Evolutionary conservation across 805 yeast species (phyloP), one percentile per base, ranked within the genome.

Genomic region (Starmerella lactis-condensi): DNA sequence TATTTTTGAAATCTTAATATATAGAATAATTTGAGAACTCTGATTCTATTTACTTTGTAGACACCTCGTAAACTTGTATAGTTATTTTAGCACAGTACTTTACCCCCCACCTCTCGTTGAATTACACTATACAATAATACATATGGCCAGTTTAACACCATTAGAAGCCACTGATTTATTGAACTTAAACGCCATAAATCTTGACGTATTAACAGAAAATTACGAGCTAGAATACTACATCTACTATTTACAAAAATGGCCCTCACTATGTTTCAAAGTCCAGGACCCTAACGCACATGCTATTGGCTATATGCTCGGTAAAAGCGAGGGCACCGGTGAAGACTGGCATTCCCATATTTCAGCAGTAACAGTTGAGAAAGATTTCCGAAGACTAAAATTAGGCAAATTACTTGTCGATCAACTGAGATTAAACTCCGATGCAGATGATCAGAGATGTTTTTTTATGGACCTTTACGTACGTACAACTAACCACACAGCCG

Each of bases 261-360:
- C 98, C 5, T 64, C 81, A 21, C 57, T 89, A 28, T 75, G 82
- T 53, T 85, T 82, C 65, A 75, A 81, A 49, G 68, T 83, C 8
- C 57, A 56, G 2, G 34, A 40, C 22, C 47, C 49, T 6, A 72
- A 66, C 39, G 33, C 20, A 15, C 16, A 27, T 13, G 46, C 58
- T 10, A 53, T 59, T 0, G 61, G 64, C 5, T 52, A 53, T 37
- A 51, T 89, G 92, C 70, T 89, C 70, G 96, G 91, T n/a, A 89
- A 89, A 52, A 73, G 92, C 1, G 98, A 89, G 51, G 98, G 98
- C 0, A 60, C 60, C 22, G 69, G 64, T 4, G 68, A 64, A 28
- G 89, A 82, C 37, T 85, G 95, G 93, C 99, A 89, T 48, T 69
- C 93, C 1, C 99, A 89, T 52, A 82, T 89, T 30, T 81, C 96